phyloP scores from a whole-genome alignment of 129 eudicot species.

The Pulicaria dysenterica region DNA sequence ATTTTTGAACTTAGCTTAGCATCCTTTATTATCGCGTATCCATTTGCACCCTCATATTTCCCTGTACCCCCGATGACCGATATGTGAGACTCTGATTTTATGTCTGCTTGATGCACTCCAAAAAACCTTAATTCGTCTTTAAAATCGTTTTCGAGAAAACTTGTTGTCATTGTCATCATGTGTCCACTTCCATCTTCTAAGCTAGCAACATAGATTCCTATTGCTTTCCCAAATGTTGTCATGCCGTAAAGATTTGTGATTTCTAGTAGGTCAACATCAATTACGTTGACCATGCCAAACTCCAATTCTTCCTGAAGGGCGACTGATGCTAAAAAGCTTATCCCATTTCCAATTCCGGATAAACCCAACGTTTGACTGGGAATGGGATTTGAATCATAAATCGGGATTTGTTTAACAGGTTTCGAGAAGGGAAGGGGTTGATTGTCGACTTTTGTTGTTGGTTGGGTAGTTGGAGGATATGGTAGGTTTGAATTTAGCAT shows the following conservation, averaged over 20 bases:
- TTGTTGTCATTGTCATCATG: slow-evolving; percentile 57
- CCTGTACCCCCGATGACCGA: slow-evolving; percentile 75
- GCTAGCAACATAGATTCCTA: slow-evolving; percentile 56
- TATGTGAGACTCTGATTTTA: slow-evolving; percentile 44
- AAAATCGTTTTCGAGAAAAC: slow-evolving; percentile 32
- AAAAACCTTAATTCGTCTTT: slow-evolving; percentile 49
- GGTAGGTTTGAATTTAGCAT: slow-evolving; percentile 28
- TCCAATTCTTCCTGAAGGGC: slow-evolving; percentile 50
- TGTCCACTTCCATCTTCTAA: slow-evolving; percentile 43
- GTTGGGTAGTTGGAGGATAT: slow-evolving; percentile 30
- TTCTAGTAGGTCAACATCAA: slow-evolving; percentile 45
- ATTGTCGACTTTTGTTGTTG: slow-evolving; percentile 30
- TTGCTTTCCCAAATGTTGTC: slow-evolving; percentile 42
- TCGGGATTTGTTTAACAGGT: slow-evolving; percentile 33
- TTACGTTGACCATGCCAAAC: slow-evolving; percentile 40
- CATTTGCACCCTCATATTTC: slow-evolving; percentile 60
- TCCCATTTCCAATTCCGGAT: slow-evolving; percentile 37
- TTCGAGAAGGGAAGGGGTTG: slow-evolving; percentile 41
- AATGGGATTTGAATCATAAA: slow-evolving; percentile 27
- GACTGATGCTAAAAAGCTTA: slow-evolving; percentile 35
- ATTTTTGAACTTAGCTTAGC: slow-evolving; percentile 33
- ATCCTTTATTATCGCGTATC: slow-evolving; percentile 49
- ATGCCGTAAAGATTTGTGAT: slow-evolving; percentile 33
- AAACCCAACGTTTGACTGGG: slow-evolving; percentile 33
- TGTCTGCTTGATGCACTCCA: slow-evolving; percentile 49